Evolutionary conservation across 106 monocot genomes (phyloP), one percentile per base, ranked within the genome.

Genomic region (Phalaenopsis equestris): DNA sequence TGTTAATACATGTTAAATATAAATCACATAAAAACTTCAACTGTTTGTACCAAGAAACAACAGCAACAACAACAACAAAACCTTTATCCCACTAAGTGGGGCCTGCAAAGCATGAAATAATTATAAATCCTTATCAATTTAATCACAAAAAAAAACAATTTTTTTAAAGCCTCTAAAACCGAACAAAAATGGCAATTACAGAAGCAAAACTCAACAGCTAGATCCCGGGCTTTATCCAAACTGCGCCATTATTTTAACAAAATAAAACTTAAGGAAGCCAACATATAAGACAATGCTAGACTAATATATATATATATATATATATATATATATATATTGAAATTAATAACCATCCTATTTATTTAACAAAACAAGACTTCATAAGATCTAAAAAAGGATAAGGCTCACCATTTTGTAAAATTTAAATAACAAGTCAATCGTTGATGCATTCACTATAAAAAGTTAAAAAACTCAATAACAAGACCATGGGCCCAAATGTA

Each of bases 401-500:
- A 52, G 52, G 12, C 52, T 12, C 12, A 12, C 12, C 11, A 52
- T 52, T 52, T 52, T 2, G 2, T 12, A 12, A 12, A 52, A 52
- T 12, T 14, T 52, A 12, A 11, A 52, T 52, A 52, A 52, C 52
- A 10, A 65, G 64, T 65, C 24, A 65, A 23, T 24, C 14, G 14
- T 12, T 52, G 52, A 52, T 16, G 52, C 52, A 2, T 12, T 52
- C 15, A 52, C 10, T 52, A 52, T 52, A 52, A 52, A 48, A 64
- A 9, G 1, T 65, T 6, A 12, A 78, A 39, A 38, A 39, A 17
- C 43, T 75, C 9, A 74, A 75, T 23, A 78, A 74, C 79, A 75
- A 16, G 4, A 79, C 14, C 65, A 57, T 79, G 75, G 82, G 74
- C 75, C 79, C 30, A 82, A 39, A 67, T 37, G 86, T 82, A 74